phyloP scores from a whole-genome alignment of 2,329 filamentous ascomycete species.

The Chaetomiaceae sp. region DNA sequence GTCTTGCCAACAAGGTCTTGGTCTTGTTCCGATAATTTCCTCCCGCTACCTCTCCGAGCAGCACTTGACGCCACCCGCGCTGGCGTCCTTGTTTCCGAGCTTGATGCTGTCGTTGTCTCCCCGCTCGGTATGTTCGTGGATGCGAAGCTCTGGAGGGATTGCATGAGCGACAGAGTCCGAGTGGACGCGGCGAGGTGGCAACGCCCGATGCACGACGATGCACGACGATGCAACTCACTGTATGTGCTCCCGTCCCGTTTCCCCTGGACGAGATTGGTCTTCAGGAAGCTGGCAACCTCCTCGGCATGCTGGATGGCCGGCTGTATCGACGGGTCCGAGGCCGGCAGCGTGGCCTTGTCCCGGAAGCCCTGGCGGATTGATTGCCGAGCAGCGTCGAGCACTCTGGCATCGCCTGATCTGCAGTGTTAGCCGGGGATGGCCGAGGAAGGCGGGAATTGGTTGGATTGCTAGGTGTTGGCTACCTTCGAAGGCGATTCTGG shows the following conservation, averaged over 20 bases:
- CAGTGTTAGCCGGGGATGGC: conserved; percentile 4
- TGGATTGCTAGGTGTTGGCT: conserved; percentile 20
- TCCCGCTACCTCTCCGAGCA: conserved; percentile 27
- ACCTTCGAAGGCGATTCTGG: conserved; percentile 81
- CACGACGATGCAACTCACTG: conserved; percentile 16
- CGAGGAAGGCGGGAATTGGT: background rate
- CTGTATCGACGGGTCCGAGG: conserved; percentile 53
- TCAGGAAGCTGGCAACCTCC: conserved; percentile 73
- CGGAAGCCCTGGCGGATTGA: conserved; percentile 74
- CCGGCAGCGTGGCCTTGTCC: conserved; percentile 54
- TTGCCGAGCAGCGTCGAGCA: conserved; percentile 64
- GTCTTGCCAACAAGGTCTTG: background rate
- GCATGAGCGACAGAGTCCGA: background rate
- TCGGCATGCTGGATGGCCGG: conserved; percentile 72
- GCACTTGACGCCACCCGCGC: conserved; percentile 29
- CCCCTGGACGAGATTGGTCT: conserved; percentile 86
- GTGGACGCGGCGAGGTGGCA: too few species aligned
- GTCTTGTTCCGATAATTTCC: background rate
- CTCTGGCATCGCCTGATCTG: conserved; percentile 59
- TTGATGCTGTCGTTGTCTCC: conserved; percentile 93
- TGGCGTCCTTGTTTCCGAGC: conserved; percentile 42
- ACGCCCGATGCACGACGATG: too few species aligned
- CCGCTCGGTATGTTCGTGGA: conserved; percentile 86
- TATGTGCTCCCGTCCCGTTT: conserved; percentile 32
- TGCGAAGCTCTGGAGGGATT: conserved; percentile 63